A percentile compares a stretch with the other conserved stretches of the same genome.
Evolutionary conservation across 768 basidiomycete species (phyloP).

Genomic region (Leccinum subgranulosum): DNA sequence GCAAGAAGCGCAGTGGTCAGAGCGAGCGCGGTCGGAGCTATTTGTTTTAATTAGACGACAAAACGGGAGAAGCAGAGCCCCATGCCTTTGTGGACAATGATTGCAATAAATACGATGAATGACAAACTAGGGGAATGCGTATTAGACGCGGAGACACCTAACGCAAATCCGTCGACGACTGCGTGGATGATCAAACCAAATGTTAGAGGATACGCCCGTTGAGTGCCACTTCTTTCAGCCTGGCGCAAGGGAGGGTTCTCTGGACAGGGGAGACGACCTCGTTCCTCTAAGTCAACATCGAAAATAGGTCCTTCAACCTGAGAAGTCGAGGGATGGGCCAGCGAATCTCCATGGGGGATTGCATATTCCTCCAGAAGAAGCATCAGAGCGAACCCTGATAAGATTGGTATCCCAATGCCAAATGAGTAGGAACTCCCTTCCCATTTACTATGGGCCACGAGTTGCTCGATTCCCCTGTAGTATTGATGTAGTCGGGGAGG

Average conservation of each 20-base stretch:
- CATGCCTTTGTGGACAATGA: constrained; percentile 86
- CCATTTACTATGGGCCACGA: constrained; percentile 35
- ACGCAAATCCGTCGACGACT: constrained; percentile 86
- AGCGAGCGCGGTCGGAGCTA: constrained; percentile 90
- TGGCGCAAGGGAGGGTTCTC: constrained; percentile 12
- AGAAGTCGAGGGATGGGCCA: constrained; percentile 12
- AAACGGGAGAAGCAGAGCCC: not conserved
- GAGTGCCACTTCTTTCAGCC: constrained; percentile 24
- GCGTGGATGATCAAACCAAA: constrained; percentile 86
- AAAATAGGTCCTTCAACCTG: constrained; percentile 34
- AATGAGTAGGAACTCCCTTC: constrained; percentile 43
- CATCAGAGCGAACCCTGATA: constrained; percentile 56
- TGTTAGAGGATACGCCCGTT: constrained; percentile 66
- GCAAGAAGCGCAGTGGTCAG: constrained; percentile 83
- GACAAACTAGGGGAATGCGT: constrained; percentile 52
- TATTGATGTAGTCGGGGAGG: not conserved
- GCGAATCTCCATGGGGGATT: constrained; percentile 47
- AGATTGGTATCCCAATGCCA: constrained; percentile 58
- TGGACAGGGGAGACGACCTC: constrained; percentile 37
- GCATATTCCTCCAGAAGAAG: constrained; percentile 65
- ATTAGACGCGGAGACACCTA: constrained; percentile 71
- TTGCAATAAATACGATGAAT: constrained; percentile 84
- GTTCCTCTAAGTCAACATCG: constrained; percentile 61
- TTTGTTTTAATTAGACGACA: constrained; percentile 8
- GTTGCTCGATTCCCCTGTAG: constrained; percentile 70